Evolutionary conservation across 257 asterid genomes (phyloP).

Genomic region (Capsicum pubescens): DNA sequence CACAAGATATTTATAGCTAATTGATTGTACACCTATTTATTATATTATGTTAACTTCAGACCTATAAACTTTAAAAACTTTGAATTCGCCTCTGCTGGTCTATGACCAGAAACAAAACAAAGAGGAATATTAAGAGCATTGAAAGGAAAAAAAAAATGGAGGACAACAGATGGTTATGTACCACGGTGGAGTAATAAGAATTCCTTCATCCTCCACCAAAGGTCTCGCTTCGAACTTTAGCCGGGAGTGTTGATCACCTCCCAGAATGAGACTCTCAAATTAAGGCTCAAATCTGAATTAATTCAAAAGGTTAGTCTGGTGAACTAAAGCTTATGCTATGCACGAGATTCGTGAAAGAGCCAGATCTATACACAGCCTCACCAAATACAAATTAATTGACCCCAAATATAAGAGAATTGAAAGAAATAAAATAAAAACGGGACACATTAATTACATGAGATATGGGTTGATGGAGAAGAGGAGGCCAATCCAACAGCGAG

Average conservation of each 20-base stretch:
- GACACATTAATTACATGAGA: constrained; percentile 15
- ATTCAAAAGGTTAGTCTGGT: too few species aligned
- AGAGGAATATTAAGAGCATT: too few species aligned
- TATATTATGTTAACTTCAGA: not conserved
- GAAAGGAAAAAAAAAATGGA: not conserved
- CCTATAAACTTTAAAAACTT: not conserved
- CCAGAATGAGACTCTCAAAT: not conserved
- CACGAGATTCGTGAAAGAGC: too few species aligned
- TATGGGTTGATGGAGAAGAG: not conserved
- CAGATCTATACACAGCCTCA: too few species aligned
- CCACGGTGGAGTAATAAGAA: not conserved
- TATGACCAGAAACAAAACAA: not conserved
- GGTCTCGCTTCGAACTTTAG: not conserved
- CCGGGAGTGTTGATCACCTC: not conserved
- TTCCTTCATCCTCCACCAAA: not conserved
- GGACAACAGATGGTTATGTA: not conserved
- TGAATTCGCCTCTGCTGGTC: not conserved
- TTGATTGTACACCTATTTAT: not conserved
- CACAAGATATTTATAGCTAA: not conserved
- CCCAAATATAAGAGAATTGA: not conserved
- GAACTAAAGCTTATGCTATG: too few species aligned
- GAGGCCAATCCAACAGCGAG: constrained; percentile 6
- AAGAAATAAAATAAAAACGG: not conserved
- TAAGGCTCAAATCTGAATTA: not conserved
- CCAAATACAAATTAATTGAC: too few species aligned